Evolutionary conservation across 768 basidiomycete species (phyloP).

Genomic region (Tulasnella sp.): DNA sequence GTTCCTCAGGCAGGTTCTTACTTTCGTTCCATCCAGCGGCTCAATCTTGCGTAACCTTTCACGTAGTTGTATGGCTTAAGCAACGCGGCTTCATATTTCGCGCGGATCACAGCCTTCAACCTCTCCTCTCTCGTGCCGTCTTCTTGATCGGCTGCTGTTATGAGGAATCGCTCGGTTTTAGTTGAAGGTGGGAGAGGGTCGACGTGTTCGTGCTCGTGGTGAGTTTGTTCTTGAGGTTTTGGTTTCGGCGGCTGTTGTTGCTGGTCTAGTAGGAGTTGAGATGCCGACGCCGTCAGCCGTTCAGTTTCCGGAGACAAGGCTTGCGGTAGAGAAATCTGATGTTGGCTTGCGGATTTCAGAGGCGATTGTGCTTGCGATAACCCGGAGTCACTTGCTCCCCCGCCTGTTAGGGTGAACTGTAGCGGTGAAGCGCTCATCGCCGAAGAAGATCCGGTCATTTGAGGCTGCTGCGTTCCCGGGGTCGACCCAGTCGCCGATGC

Average conservation of each 20-base stretch:
- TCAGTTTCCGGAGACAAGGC: slow-evolving; percentile 9
- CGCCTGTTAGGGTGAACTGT: slow-evolving; percentile 24
- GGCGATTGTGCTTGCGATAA: slow-evolving; percentile 27
- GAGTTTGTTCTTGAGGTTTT: slow-evolving; percentile 25
- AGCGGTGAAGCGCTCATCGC: slow-evolving; percentile 21
- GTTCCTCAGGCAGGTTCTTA: slow-evolving; percentile 36
- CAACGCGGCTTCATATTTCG: slow-evolving; percentile 94
- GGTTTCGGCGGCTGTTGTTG: slow-evolving; percentile 26
- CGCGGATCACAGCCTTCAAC: slow-evolving; percentile 83
- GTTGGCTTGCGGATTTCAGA: not conserved
- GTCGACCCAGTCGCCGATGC: slow-evolving; percentile 16
- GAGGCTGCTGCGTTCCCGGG: slow-evolving; percentile 38
- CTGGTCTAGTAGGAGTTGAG: slow-evolving; percentile 5
- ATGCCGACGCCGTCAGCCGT: not conserved
- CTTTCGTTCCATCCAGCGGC: slow-evolving; percentile 95
- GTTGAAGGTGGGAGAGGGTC: slow-evolving; percentile 64
- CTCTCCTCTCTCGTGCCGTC: slow-evolving; percentile 87
- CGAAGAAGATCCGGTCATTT: slow-evolving; percentile 29
- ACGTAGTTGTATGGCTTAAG: slow-evolving; percentile 96
- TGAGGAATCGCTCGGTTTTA: slow-evolving; percentile 81
- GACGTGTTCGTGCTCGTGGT: slow-evolving; percentile 25
- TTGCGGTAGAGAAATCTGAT: slow-evolving; percentile 3
- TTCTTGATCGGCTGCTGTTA: slow-evolving; percentile 93
- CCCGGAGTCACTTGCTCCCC: slow-evolving; percentile 14
- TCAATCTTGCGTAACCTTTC: slow-evolving; percentile 87